Evolutionary conservation across 2,329 filamentous ascomycete genomes (phyloP), one percentile per base, ranked within the genome.

Genomic region (Aureobasidium vineae): DNA sequence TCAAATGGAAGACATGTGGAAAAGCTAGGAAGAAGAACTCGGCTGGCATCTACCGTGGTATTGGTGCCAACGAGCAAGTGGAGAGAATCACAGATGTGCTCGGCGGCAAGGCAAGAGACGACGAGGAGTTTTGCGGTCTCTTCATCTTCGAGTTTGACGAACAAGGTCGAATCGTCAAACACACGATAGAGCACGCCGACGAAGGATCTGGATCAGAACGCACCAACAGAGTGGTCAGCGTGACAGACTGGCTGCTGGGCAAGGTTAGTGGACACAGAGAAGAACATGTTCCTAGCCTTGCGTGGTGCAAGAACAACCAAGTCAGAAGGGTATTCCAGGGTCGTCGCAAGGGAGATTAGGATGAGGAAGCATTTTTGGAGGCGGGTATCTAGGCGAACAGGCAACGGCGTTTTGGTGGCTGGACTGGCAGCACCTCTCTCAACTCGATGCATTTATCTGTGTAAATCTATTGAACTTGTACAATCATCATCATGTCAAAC

Each of bases 91-190:
- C 78, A 21, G 81, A 81, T 45, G 84, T 86, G 47, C 79, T 88
- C 5, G 81, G 82, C 15, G 83, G 85, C 60, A 81, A 84, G 21
- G 77, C 82, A 70, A 70, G 67, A 6, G 84, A 86, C 66, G 84
- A 86, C 59, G 89, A 90, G 73, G 90, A 93, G 73, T 98, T 98
- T 72, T 91, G 88, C 1, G 95, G 95, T 0, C 78, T 98, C 13
- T 99, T 98, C 78, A 89, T 97, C 67, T 99, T 99, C 76, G 91
- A 96, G 70, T 99, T 99, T 75, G 95, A 98, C 74, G 83, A 87
- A 54, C 85, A 96, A 72, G 95, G 95, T 1, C 84, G 92, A 69
- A 87, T 99, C 41, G 79, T 90, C 56, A 92, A 87, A 71, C 95
- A 98, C 77, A 96, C 91, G 0, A 98, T 99, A 73, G 95, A 99